Percentiles rank a stretch among this genome's conserved stretches.
phyloP scores from a whole-genome alignment of 129 eudicot species.

The Artemisia annua region DNA sequence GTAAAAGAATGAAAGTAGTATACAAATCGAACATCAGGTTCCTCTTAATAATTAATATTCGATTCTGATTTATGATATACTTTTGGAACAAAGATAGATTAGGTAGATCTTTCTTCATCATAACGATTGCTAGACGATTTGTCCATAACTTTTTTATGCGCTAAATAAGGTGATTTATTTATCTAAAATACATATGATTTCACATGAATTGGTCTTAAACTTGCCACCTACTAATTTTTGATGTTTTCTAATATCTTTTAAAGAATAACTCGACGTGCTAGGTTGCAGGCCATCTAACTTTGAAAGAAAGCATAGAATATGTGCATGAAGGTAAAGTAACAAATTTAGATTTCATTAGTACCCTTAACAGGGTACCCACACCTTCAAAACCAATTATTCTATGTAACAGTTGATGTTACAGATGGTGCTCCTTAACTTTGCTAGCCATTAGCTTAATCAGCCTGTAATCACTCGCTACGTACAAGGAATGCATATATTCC shows the following conservation, averaged over 20 bases:
- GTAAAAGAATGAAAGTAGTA: constrained; percentile 2
- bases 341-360: constrained; percentile 20
- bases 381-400: constrained; percentile 22
- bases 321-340: constrained; percentile 16
- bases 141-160: background rate
- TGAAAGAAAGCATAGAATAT: constrained; percentile 29
- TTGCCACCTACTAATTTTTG: background rate
- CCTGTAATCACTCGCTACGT: constrained; percentile 23
- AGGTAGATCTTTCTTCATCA: constrained; percentile 20
- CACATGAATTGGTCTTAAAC: background rate
- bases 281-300: constrained; percentile 17
- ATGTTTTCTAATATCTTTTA: too few relatives aligned
- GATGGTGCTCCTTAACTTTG: constrained; percentile 22
- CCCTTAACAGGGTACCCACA: constrained; percentile 17
- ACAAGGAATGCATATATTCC: constrained; percentile 34
- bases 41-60: constrained; percentile 17
- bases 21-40: constrained; percentile 6
- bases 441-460: constrained; percentile 16
- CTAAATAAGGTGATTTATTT: background rate
- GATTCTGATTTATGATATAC: constrained; percentile 30
- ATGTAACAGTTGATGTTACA: constrained; percentile 37
- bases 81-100: constrained; percentile 25
- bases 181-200: background rate
- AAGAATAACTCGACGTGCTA: background rate
- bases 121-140: constrained; percentile 20